These are phyloP conservation scores for Eucalyptus caleyi DNA, from an alignment of 345 rosid species.

Conservation along the genomic window DNA sequence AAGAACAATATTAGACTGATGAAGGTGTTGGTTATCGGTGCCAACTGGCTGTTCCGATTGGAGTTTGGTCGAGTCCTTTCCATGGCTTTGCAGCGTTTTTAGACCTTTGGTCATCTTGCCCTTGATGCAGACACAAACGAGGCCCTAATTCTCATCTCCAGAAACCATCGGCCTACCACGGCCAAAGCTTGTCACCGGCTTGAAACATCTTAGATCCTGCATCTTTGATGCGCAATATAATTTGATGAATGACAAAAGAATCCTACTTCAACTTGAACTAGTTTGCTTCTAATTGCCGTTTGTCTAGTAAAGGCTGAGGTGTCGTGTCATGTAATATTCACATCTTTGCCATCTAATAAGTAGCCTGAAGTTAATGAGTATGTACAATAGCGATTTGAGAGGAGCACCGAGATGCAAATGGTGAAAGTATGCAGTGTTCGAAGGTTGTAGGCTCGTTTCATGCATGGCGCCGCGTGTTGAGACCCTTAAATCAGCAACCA, in stretches of 20 bases:
- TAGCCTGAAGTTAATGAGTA: not conserved
- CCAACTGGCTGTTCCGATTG: not conserved
- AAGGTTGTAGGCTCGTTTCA: not conserved
- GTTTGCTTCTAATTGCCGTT: not conserved
- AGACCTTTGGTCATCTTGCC: not conserved
- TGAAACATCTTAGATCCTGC: not conserved
- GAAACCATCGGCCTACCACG: not conserved
- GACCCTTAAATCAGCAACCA: not conserved
- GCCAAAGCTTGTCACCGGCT: not conserved
- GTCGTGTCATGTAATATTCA: not conserved
- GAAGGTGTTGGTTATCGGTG: not conserved
- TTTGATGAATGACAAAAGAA: not conserved
- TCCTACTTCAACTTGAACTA: not conserved
- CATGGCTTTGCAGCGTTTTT: not conserved
- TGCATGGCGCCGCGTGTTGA: not conserved
- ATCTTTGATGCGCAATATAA: not conserved
- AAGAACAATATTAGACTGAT: not conserved
- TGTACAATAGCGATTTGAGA: not conserved
- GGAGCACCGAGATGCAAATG: not conserved
- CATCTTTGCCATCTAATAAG: not conserved
- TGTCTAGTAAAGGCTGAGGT: not conserved
- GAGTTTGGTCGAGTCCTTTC: not conserved
- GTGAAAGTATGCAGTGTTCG: not conserved
- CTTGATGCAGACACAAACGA: not conserved
- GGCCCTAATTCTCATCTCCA: not conserved